Evolutionary conservation across 176 grass and related monocot genomes (phyloP).

Genomic region (Tillandsia leiboldiana): DNA sequence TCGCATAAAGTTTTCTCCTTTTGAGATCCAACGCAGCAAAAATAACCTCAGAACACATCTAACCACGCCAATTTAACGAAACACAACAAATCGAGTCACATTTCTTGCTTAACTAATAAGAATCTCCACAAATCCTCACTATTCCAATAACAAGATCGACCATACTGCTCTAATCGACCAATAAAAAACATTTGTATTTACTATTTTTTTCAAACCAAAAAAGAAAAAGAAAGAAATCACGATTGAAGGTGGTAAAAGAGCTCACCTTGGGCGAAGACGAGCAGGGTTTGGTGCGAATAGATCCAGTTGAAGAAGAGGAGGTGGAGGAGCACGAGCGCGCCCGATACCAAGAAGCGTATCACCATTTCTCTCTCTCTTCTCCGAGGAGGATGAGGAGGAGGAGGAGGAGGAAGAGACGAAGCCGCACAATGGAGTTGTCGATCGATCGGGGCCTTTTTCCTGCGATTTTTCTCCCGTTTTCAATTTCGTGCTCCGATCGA

Average conservation of each 20-base stretch:
- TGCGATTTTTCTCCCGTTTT: not conserved
- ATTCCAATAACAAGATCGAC: not conserved
- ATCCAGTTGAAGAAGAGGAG: slow-evolving; percentile 1
- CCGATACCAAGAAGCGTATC: not conserved
- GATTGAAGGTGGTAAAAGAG: not conserved
- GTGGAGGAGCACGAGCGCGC: not conserved
- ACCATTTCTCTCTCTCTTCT: not conserved
- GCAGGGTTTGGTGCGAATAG: not conserved
- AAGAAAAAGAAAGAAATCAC: not conserved
- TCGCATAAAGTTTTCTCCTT: too few species aligned
- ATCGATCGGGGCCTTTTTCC: not conserved
- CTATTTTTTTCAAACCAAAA: not conserved
- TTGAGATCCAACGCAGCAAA: too few species aligned
- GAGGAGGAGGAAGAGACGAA: not conserved
- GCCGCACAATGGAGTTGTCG: not conserved
- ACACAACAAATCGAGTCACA: not conserved
- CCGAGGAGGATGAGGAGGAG: not conserved
- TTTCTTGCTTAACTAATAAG: not conserved
- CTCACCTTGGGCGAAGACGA: slow-evolving; percentile 1
- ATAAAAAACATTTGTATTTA: not conserved
- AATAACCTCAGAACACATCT: too few species aligned
- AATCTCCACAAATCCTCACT: not conserved
- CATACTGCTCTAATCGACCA: not conserved
- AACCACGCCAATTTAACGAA: too few species aligned
- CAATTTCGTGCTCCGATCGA: not conserved